Conservation (phyloP, 805 yeast species). For the Ogataea sp. region DNA sequence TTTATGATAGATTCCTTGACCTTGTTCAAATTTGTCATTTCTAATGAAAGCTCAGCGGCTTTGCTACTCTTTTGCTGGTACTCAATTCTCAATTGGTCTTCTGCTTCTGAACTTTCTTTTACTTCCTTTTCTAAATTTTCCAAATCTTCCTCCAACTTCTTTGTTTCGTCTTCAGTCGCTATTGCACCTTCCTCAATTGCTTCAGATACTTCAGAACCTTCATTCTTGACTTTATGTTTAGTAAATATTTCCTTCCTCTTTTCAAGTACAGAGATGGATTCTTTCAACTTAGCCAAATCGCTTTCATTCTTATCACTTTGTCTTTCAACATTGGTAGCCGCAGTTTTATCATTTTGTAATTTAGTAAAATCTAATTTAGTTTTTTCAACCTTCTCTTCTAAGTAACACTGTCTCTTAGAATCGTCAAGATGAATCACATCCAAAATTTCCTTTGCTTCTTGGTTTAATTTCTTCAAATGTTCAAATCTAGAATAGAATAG, state of each 20-base stretch:
- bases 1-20: constrained; percentile 17
- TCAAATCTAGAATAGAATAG: constrained; percentile 27
- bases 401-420: constrained; percentile 28
- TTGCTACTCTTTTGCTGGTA: constrained; percentile 38
- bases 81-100: constrained; percentile 25
- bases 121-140: constrained; percentile 8
- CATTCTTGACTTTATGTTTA: not conserved
- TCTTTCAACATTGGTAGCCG: constrained; percentile 19
- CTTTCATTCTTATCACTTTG: constrained; percentile 23
- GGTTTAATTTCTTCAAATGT: constrained; percentile 18
- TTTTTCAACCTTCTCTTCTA: constrained; percentile 31
- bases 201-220: constrained; percentile 6
- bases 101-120: constrained; percentile 17
- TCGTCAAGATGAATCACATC: constrained; percentile 25
- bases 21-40: constrained; percentile 16
- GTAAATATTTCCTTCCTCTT: constrained; percentile 3
- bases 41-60: constrained; percentile 37
- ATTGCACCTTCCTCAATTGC: constrained; percentile 1
- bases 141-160: constrained; percentile 5
- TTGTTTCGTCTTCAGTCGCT: constrained; percentile 8
- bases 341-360: constrained; percentile 24
- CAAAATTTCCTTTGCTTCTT: constrained; percentile 14
- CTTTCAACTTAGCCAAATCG: constrained; percentile 19
- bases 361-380: constrained; percentile 35
- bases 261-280: constrained; percentile 5